A percentile compares a stretch with the other conserved stretches of the same genome.
These are phyloP conservation scores for Apophysomyces trapeziformis DNA, from an alignment of 371 early-diverging fungal species.

Conservation along the genomic window DNA sequence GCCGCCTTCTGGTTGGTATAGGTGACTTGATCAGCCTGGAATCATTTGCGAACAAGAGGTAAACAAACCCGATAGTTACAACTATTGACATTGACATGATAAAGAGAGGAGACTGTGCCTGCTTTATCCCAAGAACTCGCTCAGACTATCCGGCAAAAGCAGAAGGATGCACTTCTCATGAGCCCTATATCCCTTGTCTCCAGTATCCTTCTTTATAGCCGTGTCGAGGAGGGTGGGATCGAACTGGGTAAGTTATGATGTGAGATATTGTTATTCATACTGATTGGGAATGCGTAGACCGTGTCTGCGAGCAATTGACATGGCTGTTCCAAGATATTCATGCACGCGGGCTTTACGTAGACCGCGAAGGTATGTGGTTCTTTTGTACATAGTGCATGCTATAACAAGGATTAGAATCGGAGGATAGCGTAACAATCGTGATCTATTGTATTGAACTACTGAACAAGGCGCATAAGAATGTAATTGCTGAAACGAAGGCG, in stretches of 20 bases:
- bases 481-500: slow-evolving; percentile 25
- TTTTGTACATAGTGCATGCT: background rate
- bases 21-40: slow-evolving; percentile 15
- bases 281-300: background rate
- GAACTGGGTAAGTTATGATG: slow-evolving; percentile 21
- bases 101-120: background rate
- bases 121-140: slow-evolving; percentile 7
- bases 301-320: slow-evolving; percentile 5
- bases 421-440: slow-evolving; percentile 29
- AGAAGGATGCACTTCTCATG: slow-evolving; percentile 21
- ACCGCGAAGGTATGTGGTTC: slow-evolving; percentile 33
- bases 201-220: slow-evolving; percentile 31
- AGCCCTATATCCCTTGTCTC: slow-evolving; percentile 34
- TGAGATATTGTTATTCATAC: background rate
- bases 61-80: background rate
- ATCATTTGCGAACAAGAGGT: slow-evolving; percentile 1
- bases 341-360: slow-evolving; percentile 22
- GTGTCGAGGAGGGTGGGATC: slow-evolving; percentile 26
- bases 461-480: slow-evolving; percentile 28
- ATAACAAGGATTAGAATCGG: slow-evolving; percentile 19
- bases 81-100: background rate
- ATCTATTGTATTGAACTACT: slow-evolving; percentile 32
- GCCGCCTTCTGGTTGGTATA: slow-evolving; percentile 18
- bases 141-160: slow-evolving; percentile 9
- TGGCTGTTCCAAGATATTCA: slow-evolving; percentile 15